A percentile compares a stretch with the other conserved stretches of the same genome.
Conservation (phyloP, 2,329 filamentous ascomycete species). For the Coleophoma cylindrospora region DNA sequence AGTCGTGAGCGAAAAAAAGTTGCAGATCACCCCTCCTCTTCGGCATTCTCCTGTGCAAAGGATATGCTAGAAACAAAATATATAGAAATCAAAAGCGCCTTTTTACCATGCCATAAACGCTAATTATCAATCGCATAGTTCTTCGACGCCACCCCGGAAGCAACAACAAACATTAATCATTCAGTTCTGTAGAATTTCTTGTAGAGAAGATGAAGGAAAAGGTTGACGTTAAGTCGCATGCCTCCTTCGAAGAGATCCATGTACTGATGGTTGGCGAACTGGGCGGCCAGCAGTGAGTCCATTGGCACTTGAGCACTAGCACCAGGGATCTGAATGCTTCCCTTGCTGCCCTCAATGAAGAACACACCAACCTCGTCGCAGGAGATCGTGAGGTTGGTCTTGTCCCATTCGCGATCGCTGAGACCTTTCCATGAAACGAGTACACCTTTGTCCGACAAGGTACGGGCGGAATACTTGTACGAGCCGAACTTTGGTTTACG, state of each 20-base stretch:
- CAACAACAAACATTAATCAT: background rate
- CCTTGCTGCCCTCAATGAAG: constrained; percentile 82
- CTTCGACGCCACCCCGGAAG: no score
- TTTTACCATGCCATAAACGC: no score
- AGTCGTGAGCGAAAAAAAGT: no score
- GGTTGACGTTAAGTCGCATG: constrained; percentile 89
- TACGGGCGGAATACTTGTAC: constrained; percentile 92
- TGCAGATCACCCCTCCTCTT: no score
- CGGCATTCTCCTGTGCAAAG: no score
- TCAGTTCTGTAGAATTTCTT: constrained; percentile 93
- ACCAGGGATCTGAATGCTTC: constrained; percentile 93
- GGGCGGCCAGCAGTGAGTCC: constrained; percentile 90
- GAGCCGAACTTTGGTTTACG: constrained; percentile 96
- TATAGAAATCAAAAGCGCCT: no score
- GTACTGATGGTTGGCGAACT: constrained; percentile 95
- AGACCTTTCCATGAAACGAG: constrained; percentile 88
- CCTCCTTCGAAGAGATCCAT: constrained; percentile 88
- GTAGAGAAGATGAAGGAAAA: constrained; percentile 94
- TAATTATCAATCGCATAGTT: no score
- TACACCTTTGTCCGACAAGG: constrained; percentile 88
- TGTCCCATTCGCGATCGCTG: constrained; percentile 77
- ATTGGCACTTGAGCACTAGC: constrained; percentile 84
- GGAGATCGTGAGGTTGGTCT: constrained; percentile 89
- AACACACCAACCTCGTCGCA: constrained; percentile 94
- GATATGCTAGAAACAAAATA: no score